A percentile compares a stretch with the other conserved stretches of the same genome.
These are phyloP conservation scores for Gentiana macrophylla DNA, from an alignment of 257 asterid genomes.

Conservation along the genomic window DNA sequence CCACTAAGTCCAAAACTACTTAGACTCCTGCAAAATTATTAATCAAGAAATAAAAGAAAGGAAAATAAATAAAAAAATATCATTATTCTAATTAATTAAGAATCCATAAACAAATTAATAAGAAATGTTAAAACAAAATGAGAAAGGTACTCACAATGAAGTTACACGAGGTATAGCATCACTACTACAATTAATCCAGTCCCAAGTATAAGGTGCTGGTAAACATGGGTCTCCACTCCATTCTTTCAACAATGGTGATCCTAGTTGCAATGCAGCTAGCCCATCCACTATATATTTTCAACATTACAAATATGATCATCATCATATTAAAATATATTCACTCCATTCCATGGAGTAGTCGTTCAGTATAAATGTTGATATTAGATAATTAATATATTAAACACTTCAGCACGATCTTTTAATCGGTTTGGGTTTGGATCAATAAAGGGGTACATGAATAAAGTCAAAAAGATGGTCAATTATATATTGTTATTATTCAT, in stretches of 20 bases:
- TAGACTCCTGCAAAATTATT: constrained; percentile 18
- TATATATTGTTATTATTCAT: neutral
- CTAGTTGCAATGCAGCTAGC: constrained; percentile 23
- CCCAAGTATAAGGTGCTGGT: constrained; percentile 54
- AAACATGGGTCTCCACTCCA: constrained; percentile 77
- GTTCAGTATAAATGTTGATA: no score
- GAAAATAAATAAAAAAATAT: no score
- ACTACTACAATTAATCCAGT: constrained; percentile 51
- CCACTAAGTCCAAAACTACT: constrained; percentile 23
- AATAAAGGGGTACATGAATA: neutral
- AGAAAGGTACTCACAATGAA: constrained; percentile 29
- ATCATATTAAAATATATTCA: no score
- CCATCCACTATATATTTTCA: constrained; percentile 24
- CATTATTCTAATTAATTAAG: neutral
- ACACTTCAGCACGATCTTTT: no score
- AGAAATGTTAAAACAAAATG: neutral
- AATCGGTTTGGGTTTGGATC: no score
- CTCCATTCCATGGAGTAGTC: no score
- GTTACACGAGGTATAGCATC: constrained; percentile 54
- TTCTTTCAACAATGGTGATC: constrained; percentile 21
- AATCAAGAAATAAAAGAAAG: neutral
- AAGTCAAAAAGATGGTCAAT: neutral
- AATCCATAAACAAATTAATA: no score
- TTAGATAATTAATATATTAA: no score
- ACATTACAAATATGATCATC: no score